These are phyloP conservation scores for Diophrys sp. DNA, from an alignment of 73 alveolate species.

Conservation along the genomic window DNA sequence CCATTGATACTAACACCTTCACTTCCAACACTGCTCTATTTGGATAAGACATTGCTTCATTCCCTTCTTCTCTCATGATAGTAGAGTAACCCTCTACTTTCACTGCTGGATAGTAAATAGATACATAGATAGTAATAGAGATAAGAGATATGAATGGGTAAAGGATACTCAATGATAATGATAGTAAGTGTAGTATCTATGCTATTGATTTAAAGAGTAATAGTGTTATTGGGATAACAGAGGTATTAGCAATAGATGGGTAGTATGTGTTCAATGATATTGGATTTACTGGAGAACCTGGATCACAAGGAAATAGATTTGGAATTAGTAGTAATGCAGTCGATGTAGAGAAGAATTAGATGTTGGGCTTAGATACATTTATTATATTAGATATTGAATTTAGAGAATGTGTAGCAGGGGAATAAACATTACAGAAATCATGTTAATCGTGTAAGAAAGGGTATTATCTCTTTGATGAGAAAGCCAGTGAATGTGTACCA, in stretches of 20 bases:
- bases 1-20: not conserved
- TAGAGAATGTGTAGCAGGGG: conserved; percentile 1
- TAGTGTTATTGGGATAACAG: not conserved
- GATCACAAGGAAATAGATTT: not conserved
- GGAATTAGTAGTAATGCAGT: not conserved
- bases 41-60: conserved; percentile 13
- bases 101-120: no score
- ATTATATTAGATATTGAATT: not conserved
- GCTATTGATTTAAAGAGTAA: not conserved
- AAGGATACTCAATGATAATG: not conserved
- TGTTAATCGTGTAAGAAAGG: not conserved
- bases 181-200: not conserved
- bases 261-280: not conserved
- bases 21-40: not conserved
- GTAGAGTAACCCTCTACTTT: no score
- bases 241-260: not conserved
- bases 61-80: no score
- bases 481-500: not conserved
- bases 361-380: no score
- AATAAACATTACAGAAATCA: not conserved
- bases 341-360: not conserved
- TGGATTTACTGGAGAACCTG: not conserved
- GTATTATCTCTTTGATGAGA: not conserved
- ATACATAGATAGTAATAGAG: no score
- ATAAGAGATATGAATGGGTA: not conserved